Conservation (phyloP, 805 yeast genomes). For the Saccharomycopsis sp. region DNA sequence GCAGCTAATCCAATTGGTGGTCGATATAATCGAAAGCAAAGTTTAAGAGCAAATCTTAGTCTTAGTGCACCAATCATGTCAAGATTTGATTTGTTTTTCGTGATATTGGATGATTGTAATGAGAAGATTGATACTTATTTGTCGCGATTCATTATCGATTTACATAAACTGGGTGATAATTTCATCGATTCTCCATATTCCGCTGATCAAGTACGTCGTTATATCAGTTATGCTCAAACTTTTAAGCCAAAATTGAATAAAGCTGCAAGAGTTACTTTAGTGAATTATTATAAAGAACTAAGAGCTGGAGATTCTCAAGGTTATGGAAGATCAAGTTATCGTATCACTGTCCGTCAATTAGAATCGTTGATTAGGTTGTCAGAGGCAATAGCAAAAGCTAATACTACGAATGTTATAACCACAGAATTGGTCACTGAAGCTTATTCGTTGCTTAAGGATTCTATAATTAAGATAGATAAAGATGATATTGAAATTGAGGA, state of each 20-base stretch:
- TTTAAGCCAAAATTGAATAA: slow-evolving; percentile 84
- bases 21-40: slow-evolving; percentile 80
- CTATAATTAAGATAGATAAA: slow-evolving; percentile 88
- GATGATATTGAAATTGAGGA: slow-evolving; percentile 86
- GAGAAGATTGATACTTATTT: slow-evolving; percentile 83
- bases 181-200: slow-evolving; percentile 87
- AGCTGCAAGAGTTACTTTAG: slow-evolving; percentile 71
- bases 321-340: slow-evolving; percentile 72
- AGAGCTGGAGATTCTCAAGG: slow-evolving; percentile 91
- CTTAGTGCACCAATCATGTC: slow-evolving; percentile 99
- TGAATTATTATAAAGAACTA: slow-evolving; percentile 74
- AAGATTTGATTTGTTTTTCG: slow-evolving; percentile 92
- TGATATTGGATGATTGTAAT: slow-evolving; percentile 89
- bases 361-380: slow-evolving; percentile 89
- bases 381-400: slow-evolving; percentile 96
- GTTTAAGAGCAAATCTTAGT: slow-evolving; percentile 77
- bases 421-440: slow-evolving; percentile 90
- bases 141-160: slow-evolving; percentile 86
- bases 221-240: slow-evolving; percentile 86
- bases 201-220: slow-evolving; percentile 81
- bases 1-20: slow-evolving; percentile 99
- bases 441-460: slow-evolving; percentile 78
- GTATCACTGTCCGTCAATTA: slow-evolving; percentile 95
- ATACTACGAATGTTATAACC: slow-evolving; percentile 82
- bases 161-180: slow-evolving; percentile 84